Evolutionary conservation across 73 alveolate genomes (phyloP).

Genomic region (Paramecium biaurelia): DNA sequence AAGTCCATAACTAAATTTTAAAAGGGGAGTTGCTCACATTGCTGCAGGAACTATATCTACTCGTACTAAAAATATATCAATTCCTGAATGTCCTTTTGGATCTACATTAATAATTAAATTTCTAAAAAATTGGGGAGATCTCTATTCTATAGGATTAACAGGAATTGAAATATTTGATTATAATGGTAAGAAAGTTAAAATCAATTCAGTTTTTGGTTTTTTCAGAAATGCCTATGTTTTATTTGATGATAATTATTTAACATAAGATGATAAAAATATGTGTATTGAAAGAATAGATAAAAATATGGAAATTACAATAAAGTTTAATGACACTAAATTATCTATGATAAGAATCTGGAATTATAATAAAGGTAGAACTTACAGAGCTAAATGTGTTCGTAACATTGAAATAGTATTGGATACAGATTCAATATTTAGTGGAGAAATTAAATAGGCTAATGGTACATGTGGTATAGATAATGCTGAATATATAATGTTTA

Average conservation of each 20-base stretch:
- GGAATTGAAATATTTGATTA: conserved; percentile 76
- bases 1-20: background rate
- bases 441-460: conserved; percentile 79
- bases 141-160: conserved; percentile 78
- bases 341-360: conserved; percentile 90
- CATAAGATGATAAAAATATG: conserved; percentile 76
- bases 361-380: conserved; percentile 84
- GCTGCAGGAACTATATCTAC: conserved; percentile 14
- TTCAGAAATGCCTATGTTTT: conserved; percentile 72
- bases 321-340: conserved; percentile 38
- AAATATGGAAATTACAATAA: conserved; percentile 31
- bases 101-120: conserved; percentile 60
- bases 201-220: conserved; percentile 28
- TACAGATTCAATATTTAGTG: conserved; percentile 70
- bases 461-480: conserved; percentile 69
- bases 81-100: conserved; percentile 76
- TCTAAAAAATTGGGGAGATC: conserved; percentile 75
- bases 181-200: conserved; percentile 57
- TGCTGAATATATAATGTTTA: conserved; percentile 82
- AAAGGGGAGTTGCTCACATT: conserved; percentile 42
- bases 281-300: conserved; percentile 68
- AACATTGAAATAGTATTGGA: conserved; percentile 70
- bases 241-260: conserved; percentile 70
- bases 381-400: conserved; percentile 83
- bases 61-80: conserved; percentile 27